Evolutionary conservation across 2,329 filamentous ascomycete species (phyloP).

Genomic region (Aspergillus sp.): DNA sequence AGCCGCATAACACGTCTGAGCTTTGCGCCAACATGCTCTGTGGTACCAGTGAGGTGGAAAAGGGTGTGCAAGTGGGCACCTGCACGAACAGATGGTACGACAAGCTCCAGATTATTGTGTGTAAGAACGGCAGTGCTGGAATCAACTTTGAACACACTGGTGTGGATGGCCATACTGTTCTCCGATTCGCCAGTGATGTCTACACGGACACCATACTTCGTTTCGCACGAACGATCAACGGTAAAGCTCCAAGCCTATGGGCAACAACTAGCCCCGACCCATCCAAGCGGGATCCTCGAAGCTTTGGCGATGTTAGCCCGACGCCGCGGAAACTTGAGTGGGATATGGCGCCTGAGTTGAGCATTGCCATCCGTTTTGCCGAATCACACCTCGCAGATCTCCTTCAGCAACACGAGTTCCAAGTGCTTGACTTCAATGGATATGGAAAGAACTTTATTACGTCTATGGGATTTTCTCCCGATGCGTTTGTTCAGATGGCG

Average conservation of each 20-base stretch:
- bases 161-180: slow-evolving; percentile 93
- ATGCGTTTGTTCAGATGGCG: slow-evolving; percentile 98
- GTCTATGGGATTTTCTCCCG: slow-evolving; percentile 92
- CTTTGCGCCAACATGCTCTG: slow-evolving; percentile 99
- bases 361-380: slow-evolving; percentile 88
- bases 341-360: slow-evolving; percentile 93
- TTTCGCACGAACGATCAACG: slow-evolving; percentile 93
- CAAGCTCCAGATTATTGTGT: slow-evolving; percentile 98
- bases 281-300: slow-evolving; percentile 83
- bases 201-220: slow-evolving; percentile 97
- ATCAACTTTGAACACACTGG: slow-evolving; percentile 99
- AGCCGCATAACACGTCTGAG: slow-evolving; percentile 74
- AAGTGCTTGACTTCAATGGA: slow-evolving; percentile 80
- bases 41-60: slow-evolving; percentile 86
- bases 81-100: slow-evolving; percentile 99
- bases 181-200: slow-evolving; percentile 92
- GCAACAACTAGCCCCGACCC: slow-evolving; percentile 87
- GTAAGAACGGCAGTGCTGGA: slow-evolving; percentile 95
- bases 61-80: slow-evolving; percentile 92
- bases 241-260: slow-evolving; percentile 88
- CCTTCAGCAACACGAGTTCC: slow-evolving; percentile 94
- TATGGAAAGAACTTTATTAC: slow-evolving; percentile 99
- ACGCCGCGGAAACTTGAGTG: slow-evolving; percentile 96
- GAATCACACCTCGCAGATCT: slow-evolving; percentile 92
- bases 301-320: slow-evolving; percentile 89